Evolutionary conservation across 257 asterid genomes (phyloP).

Genomic region (Orobanche coerulescens): DNA sequence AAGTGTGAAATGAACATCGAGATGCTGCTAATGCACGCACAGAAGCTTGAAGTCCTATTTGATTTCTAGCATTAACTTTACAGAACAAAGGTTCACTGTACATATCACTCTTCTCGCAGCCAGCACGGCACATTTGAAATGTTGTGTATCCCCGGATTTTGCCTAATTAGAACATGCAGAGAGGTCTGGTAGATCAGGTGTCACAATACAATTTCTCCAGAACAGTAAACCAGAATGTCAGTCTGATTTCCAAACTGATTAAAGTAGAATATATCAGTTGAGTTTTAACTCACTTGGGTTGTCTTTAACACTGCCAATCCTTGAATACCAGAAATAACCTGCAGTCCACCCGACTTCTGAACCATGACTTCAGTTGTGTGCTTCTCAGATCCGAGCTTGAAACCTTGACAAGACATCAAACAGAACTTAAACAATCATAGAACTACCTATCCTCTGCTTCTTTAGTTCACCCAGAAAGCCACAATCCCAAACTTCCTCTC

Average conservation of each 20-base stretch:
- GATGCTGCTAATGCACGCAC: background rate
- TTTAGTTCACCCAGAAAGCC: conserved; percentile 2
- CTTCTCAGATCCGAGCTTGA: conserved; percentile 89
- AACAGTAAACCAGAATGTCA: background rate
- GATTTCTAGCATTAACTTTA: background rate
- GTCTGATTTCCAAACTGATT: conserved; percentile 1
- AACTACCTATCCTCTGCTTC: background rate
- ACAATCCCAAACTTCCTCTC: background rate
- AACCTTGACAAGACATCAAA: conserved; percentile 40
- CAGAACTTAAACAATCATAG: background rate
- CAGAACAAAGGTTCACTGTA: background rate
- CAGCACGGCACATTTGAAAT: background rate
- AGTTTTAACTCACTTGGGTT: conserved; percentile 57
- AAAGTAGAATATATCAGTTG: conserved; percentile 2
- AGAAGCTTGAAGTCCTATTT: background rate
- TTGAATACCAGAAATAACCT: conserved; percentile 71
- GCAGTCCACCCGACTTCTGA: conserved; percentile 58
- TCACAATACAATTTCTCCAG: background rate
- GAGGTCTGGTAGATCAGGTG: background rate
- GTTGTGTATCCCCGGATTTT: background rate
- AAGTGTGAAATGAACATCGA: background rate
- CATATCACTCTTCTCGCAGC: background rate
- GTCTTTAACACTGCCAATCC: conserved; percentile 83
- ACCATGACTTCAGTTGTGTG: conserved; percentile 72
- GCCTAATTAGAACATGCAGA: conserved; percentile 2